Base-by-base conservation (phyloP, 2,329 filamentous ascomycete species). In the Fusarium bactridioides region DNA sequence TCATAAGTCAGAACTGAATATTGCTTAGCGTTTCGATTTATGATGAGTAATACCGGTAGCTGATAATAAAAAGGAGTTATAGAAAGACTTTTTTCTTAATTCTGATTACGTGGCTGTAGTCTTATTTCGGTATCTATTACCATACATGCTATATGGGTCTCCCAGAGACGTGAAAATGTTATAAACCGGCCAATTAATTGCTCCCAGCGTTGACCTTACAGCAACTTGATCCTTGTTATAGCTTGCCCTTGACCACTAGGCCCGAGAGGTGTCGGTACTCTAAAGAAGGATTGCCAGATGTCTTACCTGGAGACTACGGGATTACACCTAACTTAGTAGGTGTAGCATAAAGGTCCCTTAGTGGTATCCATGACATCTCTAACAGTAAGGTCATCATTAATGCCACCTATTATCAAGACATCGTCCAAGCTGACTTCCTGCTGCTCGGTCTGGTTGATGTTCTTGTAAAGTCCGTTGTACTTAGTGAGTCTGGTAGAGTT, bases 321-420 rank as follows among this genome's bases (percentile, higher is more conserved):
- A 3, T 8, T 9, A 18, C 9, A 9, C n/a, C 27, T 51, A 66
- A 9, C n/a, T 23, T 51, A 66, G 13, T 66, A 66, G 10, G n/a
- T 47, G 13, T 59, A 66, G 11, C 64, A 66, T 5, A 66, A 18
- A 8, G 37, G 25, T 1, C 47, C 47, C 7, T 38, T 45, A 4
- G 35, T 59, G 7, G 31, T 43, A 18, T 66, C 64, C 51, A 66
- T 60, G 10, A 66, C 61, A 51, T 66, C 64, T 16, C 44, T 18
- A 3, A 66, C 53, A 35, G 47, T 66, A 21, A 66, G 5, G 7
- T 60, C 47, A 1, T 56, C n/a, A 1, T 60, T 51, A 25, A 59
- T 59, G 2, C 61, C 64, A 3, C 61, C 64, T 25, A 58, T 43
- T n/a, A 43, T 25, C 5, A 58, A 35, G 7, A 66, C 2, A 19